phyloP scores from a whole-genome alignment of 2,329 filamentous ascomycete species.

The Colletotrichum chrysophilum region DNA sequence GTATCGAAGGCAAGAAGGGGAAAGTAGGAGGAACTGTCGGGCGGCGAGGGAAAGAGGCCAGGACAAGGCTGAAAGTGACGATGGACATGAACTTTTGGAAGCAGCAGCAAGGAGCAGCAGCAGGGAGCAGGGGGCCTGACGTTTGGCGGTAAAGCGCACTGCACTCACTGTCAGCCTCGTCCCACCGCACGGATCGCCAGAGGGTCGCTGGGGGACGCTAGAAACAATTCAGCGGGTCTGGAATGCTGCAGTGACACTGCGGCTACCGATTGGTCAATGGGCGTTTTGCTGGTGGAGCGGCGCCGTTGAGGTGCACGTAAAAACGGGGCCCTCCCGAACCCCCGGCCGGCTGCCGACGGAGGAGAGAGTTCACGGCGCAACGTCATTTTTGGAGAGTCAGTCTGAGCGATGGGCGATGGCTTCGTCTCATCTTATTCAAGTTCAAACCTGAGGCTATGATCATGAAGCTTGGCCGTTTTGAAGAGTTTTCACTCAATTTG shows the following conservation, averaged over 20 bases:
- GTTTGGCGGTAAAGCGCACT: neutral
- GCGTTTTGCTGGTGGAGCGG: neutral
- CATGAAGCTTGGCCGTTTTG: neutral
- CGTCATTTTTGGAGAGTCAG: neutral
- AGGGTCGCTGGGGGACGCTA: neutral
- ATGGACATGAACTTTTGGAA: neutral
- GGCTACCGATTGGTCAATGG: constrained; percentile 14
- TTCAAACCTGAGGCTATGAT: neutral
- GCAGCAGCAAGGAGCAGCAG: neutral
- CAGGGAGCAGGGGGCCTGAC: constrained; percentile 9
- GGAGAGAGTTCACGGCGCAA: neutral
- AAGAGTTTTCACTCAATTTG: neutral
- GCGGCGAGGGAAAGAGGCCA: neutral
- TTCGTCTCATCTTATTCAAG: neutral
- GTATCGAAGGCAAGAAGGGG: neutral
- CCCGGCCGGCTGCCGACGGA: neutral
- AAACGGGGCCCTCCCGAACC: neutral
- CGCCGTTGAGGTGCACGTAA: neutral
- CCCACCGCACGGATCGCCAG: neutral
- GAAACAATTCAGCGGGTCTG: neutral
- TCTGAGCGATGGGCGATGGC: neutral
- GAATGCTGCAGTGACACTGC: neutral
- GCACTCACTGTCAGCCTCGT: constrained; percentile 2
- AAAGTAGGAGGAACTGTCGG: neutral
- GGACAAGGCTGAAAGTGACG: neutral